Evolutionary conservation across 2,329 filamentous ascomycete genomes (phyloP).

Genomic region (Colletotrichum coccodes): DNA sequence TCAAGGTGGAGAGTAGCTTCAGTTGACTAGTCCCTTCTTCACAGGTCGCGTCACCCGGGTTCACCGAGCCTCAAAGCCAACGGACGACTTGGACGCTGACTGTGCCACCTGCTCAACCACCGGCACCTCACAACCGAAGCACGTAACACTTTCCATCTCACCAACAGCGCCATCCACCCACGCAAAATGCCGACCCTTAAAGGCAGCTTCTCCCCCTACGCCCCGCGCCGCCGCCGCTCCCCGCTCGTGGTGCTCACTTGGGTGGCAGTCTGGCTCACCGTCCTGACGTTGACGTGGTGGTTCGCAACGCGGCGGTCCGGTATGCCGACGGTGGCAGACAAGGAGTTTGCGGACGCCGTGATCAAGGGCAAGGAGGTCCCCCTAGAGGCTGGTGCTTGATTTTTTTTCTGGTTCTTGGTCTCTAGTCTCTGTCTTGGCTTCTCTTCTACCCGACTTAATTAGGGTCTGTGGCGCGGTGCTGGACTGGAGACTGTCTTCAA

Average conservation of each 20-base stretch:
- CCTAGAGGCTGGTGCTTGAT: constrained; percentile 1
- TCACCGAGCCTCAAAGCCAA: background rate
- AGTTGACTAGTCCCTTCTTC: too few relatives aligned
- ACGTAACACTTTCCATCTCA: background rate
- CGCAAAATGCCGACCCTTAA: constrained; percentile 15
- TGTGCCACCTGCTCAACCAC: background rate
- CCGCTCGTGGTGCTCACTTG: constrained; percentile 28
- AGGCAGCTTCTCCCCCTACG: constrained; percentile 27
- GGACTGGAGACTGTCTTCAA: background rate
- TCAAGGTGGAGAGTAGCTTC: background rate
- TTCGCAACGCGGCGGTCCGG: constrained; percentile 14
- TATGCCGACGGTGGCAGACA: background rate
- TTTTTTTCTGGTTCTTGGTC: background rate
- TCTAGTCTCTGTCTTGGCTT: background rate
- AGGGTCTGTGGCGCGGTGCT: background rate
- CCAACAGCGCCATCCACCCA: background rate
- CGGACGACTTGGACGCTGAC: background rate
- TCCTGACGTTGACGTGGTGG: constrained; percentile 32
- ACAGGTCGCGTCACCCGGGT: background rate
- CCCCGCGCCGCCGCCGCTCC: constrained; percentile 22
- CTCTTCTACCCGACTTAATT: background rate
- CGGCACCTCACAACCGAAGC: background rate
- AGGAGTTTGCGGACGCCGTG: constrained; percentile 10
- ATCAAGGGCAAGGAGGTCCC: constrained; percentile 28
- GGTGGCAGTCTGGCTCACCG: constrained; percentile 30